Evolutionary conservation across 805 yeast genomes (phyloP).

Genomic region (Candida koratica): DNA sequence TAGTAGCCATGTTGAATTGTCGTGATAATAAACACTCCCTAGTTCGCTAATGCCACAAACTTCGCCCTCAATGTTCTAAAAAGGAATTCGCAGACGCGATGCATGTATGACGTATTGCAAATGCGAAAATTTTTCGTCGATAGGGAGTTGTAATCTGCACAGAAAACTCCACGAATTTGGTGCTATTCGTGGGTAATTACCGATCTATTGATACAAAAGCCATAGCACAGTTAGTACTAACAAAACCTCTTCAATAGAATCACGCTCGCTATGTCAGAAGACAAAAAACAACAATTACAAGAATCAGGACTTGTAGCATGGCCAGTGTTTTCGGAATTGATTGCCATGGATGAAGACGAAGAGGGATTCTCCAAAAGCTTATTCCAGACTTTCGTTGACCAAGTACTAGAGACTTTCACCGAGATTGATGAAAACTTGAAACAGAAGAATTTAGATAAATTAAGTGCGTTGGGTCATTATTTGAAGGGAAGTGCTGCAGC

Average conservation of each 20-base stretch:
- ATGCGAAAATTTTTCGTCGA: slow-evolving; percentile 8
- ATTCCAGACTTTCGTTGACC: slow-evolving; percentile 82
- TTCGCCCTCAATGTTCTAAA: too few relatives aligned
- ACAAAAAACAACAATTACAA: slow-evolving; percentile 29
- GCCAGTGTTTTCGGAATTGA: slow-evolving; percentile 81
- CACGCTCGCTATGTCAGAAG: slow-evolving; percentile 14
- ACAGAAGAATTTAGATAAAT: slow-evolving; percentile 46
- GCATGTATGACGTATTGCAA: slow-evolving; percentile 5
- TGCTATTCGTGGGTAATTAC: slow-evolving; percentile 4
- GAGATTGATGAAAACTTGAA: slow-evolving; percentile 61
- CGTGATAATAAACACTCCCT: too few relatives aligned
- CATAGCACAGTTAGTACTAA: not conserved
- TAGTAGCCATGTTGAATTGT: too few relatives aligned
- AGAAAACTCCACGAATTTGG: not conserved
- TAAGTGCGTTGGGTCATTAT: slow-evolving; percentile 84
- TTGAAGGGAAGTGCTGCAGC: slow-evolving; percentile 95
- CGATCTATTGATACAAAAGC: not conserved
- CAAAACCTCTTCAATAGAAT: not conserved
- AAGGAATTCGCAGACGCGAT: slow-evolving; percentile 6
- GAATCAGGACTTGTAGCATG: slow-evolving; percentile 75
- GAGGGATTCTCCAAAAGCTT: slow-evolving; percentile 81
- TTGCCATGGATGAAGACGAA: slow-evolving; percentile 95
- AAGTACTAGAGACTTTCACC: slow-evolving; percentile 74
- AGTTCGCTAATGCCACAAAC: too few relatives aligned
- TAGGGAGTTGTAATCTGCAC: slow-evolving; percentile 7